These are phyloP conservation scores for Extremus antarcticus DNA, from an alignment of 495 filamentous ascomycete species.

Conservation along the genomic window DNA sequence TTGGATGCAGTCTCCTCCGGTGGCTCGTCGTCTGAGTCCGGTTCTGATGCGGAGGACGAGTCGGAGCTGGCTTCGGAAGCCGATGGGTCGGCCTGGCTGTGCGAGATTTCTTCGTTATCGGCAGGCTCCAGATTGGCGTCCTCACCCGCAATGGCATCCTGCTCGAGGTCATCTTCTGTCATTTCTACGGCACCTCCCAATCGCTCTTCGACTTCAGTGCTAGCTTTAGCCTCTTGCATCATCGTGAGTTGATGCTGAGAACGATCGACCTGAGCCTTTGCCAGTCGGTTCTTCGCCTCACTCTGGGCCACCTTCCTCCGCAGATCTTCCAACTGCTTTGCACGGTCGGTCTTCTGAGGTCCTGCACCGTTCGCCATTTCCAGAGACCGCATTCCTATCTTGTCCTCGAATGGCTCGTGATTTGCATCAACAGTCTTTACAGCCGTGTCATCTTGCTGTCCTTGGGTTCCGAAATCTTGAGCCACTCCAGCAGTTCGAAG, in stretches of 20 bases:
- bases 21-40: conserved; percentile 11
- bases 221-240: background rate
- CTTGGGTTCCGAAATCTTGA: no score
- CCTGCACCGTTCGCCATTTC: no score
- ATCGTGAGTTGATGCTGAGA: no score
- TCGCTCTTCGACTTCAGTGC: background rate
- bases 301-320: background rate
- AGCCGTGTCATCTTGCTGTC: background rate
- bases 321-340: background rate
- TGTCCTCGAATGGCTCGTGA: background rate
- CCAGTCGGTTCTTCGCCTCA: background rate
- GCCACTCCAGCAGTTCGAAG: no score
- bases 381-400: no score
- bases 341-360: background rate
- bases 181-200: background rate
- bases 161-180: background rate
- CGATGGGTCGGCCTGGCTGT: background rate
- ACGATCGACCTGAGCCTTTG: background rate
- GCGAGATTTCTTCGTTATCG: background rate
- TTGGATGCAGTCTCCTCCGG: conserved; percentile 13
- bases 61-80: conserved; percentile 5
- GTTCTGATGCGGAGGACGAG: background rate
- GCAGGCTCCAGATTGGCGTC: background rate
- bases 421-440: background rate
- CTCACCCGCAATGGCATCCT: background rate